Base-by-base conservation (phyloP, 192 early-diverging fungal species). In the Coemansia sp. region DNA sequence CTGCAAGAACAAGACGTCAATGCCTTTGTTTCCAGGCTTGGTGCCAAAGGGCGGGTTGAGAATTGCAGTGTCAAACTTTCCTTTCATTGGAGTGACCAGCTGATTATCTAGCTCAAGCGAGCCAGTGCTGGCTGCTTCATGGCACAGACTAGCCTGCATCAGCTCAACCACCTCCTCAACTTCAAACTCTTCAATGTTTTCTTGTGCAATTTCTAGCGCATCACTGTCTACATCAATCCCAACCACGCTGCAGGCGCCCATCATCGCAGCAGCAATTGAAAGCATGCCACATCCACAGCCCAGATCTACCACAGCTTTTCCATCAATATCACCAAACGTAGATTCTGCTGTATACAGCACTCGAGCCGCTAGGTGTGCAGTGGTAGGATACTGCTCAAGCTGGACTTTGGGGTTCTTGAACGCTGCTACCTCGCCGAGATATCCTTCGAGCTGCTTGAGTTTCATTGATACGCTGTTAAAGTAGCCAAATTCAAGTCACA, bases 31-130 rank as follows among this genome's bases (percentile, higher is more conserved):
- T 6, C 79, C 81, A 2, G 81, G 81, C 60, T 89, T 92, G 2
- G 91, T 92, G 17, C 91, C 91, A 72, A 92, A 92, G 0, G 91
- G 91, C 69, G 91, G 91, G 70, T 92, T 92, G 84, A 90, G 88
- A 17, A 92, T 66, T 45, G 90, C 87, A n/a, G 89, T 91, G 76
- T 92, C 91, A 35, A 90, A 80, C 62, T 75, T 76, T 4, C 66
- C 69, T 23, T 66, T 67, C 75, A 87, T 85, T 27, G 75, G 58
- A 19, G 73, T 66, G 4, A 85, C 61, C 27, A 72, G 50, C 14
- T 29, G 62, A 14, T 57, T 49, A 62, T 75, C 70, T 32, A 70
- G 48, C 19, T 45, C 43, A 32, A 76, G 67, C 59, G 38, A 23
- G 21, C 58, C 62, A 55, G 32, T 41, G 38, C 35, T 55, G 15